Evolutionary conservation across 1,284 basidiomycete species (phyloP).

Genomic region (Schizophyllum commune): DNA sequence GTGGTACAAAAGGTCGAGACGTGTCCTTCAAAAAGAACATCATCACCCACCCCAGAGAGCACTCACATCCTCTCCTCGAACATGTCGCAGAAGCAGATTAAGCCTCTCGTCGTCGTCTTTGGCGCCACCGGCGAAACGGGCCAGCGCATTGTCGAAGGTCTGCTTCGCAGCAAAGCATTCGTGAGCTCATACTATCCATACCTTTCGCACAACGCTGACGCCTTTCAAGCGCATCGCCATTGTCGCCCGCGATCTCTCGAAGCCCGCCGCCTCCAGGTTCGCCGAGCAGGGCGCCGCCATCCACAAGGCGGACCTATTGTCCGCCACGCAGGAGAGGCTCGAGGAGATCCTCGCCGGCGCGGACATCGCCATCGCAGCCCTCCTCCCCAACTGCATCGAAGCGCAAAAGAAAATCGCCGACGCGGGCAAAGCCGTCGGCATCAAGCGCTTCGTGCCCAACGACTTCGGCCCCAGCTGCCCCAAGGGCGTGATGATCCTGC

Average conservation of each 20-base stretch:
- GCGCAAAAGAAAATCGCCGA: constrained; percentile 5
- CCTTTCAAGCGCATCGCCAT: background rate
- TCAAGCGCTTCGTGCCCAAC: constrained; percentile 5
- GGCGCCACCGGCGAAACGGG: background rate
- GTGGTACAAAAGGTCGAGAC: no score
- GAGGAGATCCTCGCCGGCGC: background rate
- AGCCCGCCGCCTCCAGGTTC: no score
- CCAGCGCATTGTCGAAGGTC: background rate
- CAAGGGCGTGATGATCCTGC: background rate
- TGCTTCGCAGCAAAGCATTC: background rate
- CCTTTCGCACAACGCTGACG: background rate
- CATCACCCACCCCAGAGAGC: no score
- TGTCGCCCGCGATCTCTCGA: background rate
- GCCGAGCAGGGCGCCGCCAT: no score
- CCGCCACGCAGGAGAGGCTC: no score
- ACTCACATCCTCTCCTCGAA: no score
- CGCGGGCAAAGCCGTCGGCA: constrained; percentile 5
- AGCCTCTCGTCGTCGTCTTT: background rate
- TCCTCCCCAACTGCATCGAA: background rate
- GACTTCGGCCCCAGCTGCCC: background rate
- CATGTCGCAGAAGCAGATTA: background rate
- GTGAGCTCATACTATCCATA: background rate
- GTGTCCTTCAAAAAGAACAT: no score
- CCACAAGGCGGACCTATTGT: no score
- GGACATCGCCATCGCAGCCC: constrained; percentile 7